Evolutionary conservation across 1,284 basidiomycete species (phyloP).

Genomic region (Cystobasidium slooffiae): DNA sequence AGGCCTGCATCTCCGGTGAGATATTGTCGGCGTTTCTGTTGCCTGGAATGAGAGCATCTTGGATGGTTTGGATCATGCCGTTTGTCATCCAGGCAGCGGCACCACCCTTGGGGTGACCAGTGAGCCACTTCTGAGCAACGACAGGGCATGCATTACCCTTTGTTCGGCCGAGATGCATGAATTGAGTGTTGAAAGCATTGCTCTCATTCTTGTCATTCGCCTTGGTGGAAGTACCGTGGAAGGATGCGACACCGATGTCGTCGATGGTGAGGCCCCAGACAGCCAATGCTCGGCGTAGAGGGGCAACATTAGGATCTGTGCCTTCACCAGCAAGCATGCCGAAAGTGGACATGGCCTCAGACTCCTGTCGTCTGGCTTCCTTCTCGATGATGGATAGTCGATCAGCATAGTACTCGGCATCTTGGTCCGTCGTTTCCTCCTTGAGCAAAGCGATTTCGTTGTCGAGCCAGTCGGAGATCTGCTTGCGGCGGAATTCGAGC

Average conservation of each 20-base stretch:
- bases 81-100: slow-evolving; percentile 95
- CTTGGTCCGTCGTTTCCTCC: slow-evolving; percentile 69
- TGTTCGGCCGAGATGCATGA: slow-evolving; percentile 82
- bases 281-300: slow-evolving; percentile 90
- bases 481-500: slow-evolving; percentile 86
- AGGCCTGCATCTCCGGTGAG: slow-evolving; percentile 86
- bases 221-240: slow-evolving; percentile 93
- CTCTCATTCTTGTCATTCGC: slow-evolving; percentile 99
- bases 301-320: slow-evolving; percentile 78
- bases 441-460: slow-evolving; percentile 84
- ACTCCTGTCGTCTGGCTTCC: slow-evolving; percentile 87
- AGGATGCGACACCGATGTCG: slow-evolving; percentile 70
- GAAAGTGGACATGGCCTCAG: slow-evolving; percentile 82
- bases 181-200: slow-evolving; percentile 92
- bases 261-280: slow-evolving; percentile 94
- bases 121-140: slow-evolving; percentile 95
- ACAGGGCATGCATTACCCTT: slow-evolving; percentile 93
- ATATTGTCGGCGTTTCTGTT: slow-evolving; percentile 81
- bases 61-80: slow-evolving; percentile 85
- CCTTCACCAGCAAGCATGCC: slow-evolving; percentile 82
- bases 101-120: slow-evolving; percentile 95
- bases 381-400: slow-evolving; percentile 74
- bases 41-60: slow-evolving; percentile 88
- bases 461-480: slow-evolving; percentile 87
- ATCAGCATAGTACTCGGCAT: slow-evolving; percentile 58